Conservation (phyloP, 1,284 basidiomycete genomes). For the Vanrija sp. region DNA sequence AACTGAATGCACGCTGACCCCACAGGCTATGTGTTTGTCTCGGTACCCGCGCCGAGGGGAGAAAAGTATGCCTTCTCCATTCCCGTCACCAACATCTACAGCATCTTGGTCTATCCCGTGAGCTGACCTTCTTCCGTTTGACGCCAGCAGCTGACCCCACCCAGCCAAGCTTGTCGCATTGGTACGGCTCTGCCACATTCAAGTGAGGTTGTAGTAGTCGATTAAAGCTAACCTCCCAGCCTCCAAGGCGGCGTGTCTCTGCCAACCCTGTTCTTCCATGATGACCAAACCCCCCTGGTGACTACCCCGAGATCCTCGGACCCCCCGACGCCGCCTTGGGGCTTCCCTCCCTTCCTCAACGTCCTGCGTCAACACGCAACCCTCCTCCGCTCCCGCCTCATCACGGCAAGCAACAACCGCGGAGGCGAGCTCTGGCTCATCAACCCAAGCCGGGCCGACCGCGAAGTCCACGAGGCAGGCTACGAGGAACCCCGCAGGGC, state of each 20-base stretch:
- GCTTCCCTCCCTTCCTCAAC: slow-evolving; percentile 65
- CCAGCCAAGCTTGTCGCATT: slow-evolving; percentile 44
- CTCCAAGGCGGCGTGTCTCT: slow-evolving; percentile 84
- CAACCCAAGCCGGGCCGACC: slow-evolving; percentile 83
- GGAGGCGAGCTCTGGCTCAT: slow-evolving; percentile 71
- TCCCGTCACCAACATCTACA: slow-evolving; percentile 82
- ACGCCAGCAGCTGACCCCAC: neutral
- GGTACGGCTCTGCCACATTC: slow-evolving; percentile 49
- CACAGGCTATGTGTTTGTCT: slow-evolving; percentile 45
- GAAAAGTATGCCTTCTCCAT: slow-evolving; percentile 95
- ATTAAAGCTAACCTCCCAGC: slow-evolving; percentile 61
- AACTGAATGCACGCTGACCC: neutral
- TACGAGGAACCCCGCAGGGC: slow-evolving; percentile 25
- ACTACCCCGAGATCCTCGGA: slow-evolving; percentile 13
- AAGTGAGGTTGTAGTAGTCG: slow-evolving; percentile 29
- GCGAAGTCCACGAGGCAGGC: slow-evolving; percentile 67
- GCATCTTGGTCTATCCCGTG: slow-evolving; percentile 74
- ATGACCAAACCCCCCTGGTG: slow-evolving; percentile 71
- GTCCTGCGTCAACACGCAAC: slow-evolving; percentile 68
- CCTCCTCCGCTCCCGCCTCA: slow-evolving; percentile 62
- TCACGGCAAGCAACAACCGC: slow-evolving; percentile 29
- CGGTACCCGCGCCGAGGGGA: slow-evolving; percentile 53
- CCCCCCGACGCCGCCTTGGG: slow-evolving; percentile 42
- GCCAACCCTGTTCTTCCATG: slow-evolving; percentile 90
- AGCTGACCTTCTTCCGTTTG: slow-evolving; percentile 4